Conservation (phyloP, 345 rosid genomes). For the Bruguiera sexangula region DNA sequence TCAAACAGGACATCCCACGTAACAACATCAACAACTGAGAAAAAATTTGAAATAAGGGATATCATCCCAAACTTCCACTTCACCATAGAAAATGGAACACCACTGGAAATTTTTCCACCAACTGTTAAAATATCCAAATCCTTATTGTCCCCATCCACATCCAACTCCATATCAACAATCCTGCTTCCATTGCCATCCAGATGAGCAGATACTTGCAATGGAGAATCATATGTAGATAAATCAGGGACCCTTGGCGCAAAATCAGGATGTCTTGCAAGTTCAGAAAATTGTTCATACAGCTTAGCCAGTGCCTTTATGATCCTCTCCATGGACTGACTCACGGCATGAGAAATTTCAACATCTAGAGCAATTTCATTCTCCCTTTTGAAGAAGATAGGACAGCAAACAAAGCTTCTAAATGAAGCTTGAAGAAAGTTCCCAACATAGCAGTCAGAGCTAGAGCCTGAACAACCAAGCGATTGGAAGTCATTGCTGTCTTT, state of each 20-base stretch:
- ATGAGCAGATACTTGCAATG: constrained; percentile 28
- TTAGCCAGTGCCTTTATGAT: constrained; percentile 55
- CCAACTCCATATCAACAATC: constrained; percentile 80
- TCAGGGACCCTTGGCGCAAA: constrained; percentile 32
- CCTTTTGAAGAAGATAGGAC: constrained; percentile 47
- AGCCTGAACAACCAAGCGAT: constrained; percentile 49
- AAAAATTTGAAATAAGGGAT: constrained; percentile 66
- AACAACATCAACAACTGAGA: constrained; percentile 41
- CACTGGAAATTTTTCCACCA: constrained; percentile 42
- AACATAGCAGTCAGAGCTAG: constrained; percentile 36
- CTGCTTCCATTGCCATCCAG: constrained; percentile 34
- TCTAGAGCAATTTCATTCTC: constrained; percentile 38
- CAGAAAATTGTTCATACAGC: constrained; percentile 50
- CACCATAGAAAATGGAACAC: constrained; percentile 42
- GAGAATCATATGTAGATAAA: constrained; percentile 39
- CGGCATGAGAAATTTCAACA: constrained; percentile 31
- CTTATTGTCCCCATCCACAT: constrained; percentile 52
- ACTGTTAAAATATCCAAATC: constrained; percentile 48
- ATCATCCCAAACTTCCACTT: constrained; percentile 83
- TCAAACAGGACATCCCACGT: constrained; percentile 71
- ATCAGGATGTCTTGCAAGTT: constrained; percentile 33
- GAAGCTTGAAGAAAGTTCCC: constrained; percentile 50
- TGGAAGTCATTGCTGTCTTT: constrained; percentile 40
- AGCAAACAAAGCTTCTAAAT: constrained; percentile 53
- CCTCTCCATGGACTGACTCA: constrained; percentile 54